phyloP scores from a whole-genome alignment of 2,329 filamentous ascomycete species.

The Epicoccum nigrum region DNA sequence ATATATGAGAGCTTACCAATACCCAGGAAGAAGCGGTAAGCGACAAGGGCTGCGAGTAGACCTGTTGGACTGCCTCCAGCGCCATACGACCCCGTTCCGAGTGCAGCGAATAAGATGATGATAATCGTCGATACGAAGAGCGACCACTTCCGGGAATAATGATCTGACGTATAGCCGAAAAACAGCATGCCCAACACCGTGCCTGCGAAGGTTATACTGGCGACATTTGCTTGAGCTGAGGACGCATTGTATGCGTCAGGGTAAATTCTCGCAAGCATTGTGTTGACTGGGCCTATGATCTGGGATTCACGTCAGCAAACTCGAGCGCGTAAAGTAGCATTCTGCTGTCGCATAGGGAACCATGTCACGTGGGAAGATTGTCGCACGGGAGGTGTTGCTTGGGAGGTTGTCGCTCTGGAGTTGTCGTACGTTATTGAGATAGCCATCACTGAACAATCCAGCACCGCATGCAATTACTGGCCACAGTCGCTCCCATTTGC shows the following conservation, averaged over 20 bases:
- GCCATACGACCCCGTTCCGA: constrained; percentile 78
- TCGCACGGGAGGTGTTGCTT: constrained; percentile 3
- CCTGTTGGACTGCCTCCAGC: constrained; percentile 70
- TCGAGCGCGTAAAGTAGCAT: background rate
- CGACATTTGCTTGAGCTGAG: constrained; percentile 73
- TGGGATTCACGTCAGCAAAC: constrained; percentile 40
- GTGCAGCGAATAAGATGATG: constrained; percentile 81
- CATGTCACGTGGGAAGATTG: background rate
- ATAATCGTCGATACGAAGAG: constrained; percentile 82
- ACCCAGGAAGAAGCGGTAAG: constrained; percentile 81
- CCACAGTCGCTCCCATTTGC: constrained; percentile 58
- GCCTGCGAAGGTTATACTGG: constrained; percentile 83
- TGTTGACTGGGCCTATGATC: constrained; percentile 89
- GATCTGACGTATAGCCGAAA: constrained; percentile 82
- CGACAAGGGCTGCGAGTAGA: constrained; percentile 78
- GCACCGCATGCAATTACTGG: constrained; percentile 88
- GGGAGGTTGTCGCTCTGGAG: constrained; percentile 12
- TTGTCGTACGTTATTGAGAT: constrained; percentile 76
- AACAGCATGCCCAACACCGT: constrained; percentile 81
- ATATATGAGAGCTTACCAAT: constrained; percentile 42
- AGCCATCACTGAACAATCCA: constrained; percentile 89
- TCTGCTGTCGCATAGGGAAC: background rate
- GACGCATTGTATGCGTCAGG: constrained; percentile 71
- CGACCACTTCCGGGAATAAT: constrained; percentile 83
- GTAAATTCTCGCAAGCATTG: constrained; percentile 74